Conservation (phyloP, 2,329 filamentous ascomycete genomes). For the Zasmidium angulare region DNA sequence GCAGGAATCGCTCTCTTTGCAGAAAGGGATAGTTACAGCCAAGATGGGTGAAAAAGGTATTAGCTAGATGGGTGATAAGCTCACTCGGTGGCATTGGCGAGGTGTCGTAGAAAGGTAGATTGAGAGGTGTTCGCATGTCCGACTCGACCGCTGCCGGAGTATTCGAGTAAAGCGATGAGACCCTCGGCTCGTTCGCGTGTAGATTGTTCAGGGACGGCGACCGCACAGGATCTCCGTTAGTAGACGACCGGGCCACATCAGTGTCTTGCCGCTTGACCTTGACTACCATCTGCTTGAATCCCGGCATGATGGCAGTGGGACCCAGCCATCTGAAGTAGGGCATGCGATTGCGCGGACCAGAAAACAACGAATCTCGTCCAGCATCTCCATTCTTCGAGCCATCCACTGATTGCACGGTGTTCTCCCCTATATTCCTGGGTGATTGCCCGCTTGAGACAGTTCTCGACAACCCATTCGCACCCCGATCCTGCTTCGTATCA, state of each 20-base stretch:
- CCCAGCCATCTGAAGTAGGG: slow-evolving; percentile 92
- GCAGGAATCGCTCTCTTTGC: slow-evolving; percentile 68
- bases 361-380: slow-evolving; percentile 28
- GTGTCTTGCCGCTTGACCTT: slow-evolving; percentile 67
- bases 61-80: slow-evolving; percentile 72
- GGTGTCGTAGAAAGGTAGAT: slow-evolving; percentile 72
- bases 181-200: slow-evolving; percentile 16
- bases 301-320: slow-evolving; percentile 85
- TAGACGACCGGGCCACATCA: slow-evolving; percentile 61
- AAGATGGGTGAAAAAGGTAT: slow-evolving; percentile 77
- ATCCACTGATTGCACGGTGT: slow-evolving; percentile 7
- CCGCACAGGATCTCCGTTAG: slow-evolving; percentile 37
- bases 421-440: slow-evolving; percentile 9
- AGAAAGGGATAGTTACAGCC: slow-evolving; percentile 87
- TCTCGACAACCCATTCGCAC: slow-evolving; percentile 10
- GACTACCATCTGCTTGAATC: slow-evolving; percentile 90
- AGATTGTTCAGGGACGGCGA: slow-evolving; percentile 28
- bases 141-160: slow-evolving; percentile 30
- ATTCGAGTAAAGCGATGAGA: slow-evolving; percentile 23
- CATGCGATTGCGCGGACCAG: slow-evolving; percentile 59
- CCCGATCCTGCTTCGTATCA: slow-evolving; percentile 1
- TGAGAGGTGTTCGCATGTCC: slow-evolving; percentile 46
- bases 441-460: slow-evolving; percentile 15
- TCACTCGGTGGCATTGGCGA: slow-evolving; percentile 70
- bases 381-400: slow-evolving; percentile 12